A percentile compares a stretch with the other conserved stretches of the same genome.
These are phyloP conservation scores for Coniferiporia weirii DNA, from an alignment of 1,284 basidiomycete species.

Conservation along the genomic window DNA sequence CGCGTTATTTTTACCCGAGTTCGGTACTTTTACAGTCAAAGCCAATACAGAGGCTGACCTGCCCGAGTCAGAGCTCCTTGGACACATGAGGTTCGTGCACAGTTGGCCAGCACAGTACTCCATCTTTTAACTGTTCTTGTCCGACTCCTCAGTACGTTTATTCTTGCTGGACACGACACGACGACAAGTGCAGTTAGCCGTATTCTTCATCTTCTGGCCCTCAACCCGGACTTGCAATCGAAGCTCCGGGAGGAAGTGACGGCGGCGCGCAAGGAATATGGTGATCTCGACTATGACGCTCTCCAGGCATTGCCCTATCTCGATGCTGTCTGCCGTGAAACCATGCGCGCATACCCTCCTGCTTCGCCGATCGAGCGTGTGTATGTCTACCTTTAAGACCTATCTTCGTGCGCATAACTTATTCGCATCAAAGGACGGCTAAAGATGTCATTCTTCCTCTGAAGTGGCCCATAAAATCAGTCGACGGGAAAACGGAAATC, in stretches of 20 bases:
- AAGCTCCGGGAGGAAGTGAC: conserved; percentile 28
- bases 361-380: conserved; percentile 24
- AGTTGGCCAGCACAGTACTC: conserved; percentile 30
- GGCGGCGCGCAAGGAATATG: too few species aligned
- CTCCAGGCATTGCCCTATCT: too few species aligned
- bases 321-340: too few species aligned
- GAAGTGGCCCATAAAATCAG: conserved; percentile 7
- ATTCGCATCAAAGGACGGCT: conserved; percentile 3
- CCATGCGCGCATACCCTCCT: conserved; percentile 32
- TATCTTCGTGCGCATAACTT: neutral
- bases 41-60: conserved; percentile 27
- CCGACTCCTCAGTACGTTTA: conserved; percentile 23
- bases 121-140: conserved; percentile 4
- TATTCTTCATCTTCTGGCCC: conserved; percentile 28
- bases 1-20: neutral
- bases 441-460: conserved; percentile 12
- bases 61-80: conserved; percentile 28
- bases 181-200: too few species aligned
- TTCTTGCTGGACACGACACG: conserved; percentile 30
- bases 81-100: conserved; percentile 21
- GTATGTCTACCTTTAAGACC: neutral
- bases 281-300: too few species aligned
- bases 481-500: conserved; percentile 12
- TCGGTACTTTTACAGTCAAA: neutral
- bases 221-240: conserved; percentile 24